phyloP scores from a whole-genome alignment of 805 yeast species.

The Blastobotrys peoriensis region DNA sequence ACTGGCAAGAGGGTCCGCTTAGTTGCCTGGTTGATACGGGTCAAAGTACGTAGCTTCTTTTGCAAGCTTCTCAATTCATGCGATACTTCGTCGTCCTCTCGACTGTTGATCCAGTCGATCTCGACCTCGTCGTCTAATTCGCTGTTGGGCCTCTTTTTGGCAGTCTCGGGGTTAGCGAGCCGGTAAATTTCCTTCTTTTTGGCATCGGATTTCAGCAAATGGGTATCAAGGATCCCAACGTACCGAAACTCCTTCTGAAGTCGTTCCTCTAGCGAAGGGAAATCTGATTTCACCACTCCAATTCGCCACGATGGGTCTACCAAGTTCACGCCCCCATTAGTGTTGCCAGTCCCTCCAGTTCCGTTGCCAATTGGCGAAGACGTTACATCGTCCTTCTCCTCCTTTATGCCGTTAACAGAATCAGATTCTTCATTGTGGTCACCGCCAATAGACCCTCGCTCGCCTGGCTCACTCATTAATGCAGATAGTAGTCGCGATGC shows the following conservation, averaged over 20 bases:
- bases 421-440: conserved; percentile 29
- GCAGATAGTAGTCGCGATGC: conserved; percentile 82
- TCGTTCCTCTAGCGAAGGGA: conserved; percentile 77
- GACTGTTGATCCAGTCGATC: conserved; percentile 68
- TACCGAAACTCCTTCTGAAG: conserved; percentile 80
- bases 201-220: conserved; percentile 28
- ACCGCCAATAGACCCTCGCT: conserved; percentile 6
- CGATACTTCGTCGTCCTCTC: conserved; percentile 92
- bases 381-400: conserved; percentile 9
- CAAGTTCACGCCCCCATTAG: background rate
- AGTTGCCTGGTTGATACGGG: conserved; percentile 58
- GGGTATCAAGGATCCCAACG: conserved; percentile 66
- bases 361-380: too few relatives aligned
- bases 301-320: conserved; percentile 40
- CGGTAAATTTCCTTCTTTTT: conserved; percentile 21
- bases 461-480: conserved; percentile 37
- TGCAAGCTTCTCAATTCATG: conserved; percentile 76
- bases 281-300: conserved; percentile 46
- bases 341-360: conserved; percentile 34
- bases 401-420: conserved; percentile 4
- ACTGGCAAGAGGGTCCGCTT: conserved; percentile 62
- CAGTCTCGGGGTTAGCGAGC: conserved; percentile 6
- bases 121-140: conserved; percentile 22
- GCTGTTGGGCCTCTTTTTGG: conserved; percentile 15
- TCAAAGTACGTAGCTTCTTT: conserved; percentile 53